Percentiles rank a stretch among this genome's conserved stretches.
Conservation (phyloP, 805 yeast genomes). For the Candida ulmi region DNA sequence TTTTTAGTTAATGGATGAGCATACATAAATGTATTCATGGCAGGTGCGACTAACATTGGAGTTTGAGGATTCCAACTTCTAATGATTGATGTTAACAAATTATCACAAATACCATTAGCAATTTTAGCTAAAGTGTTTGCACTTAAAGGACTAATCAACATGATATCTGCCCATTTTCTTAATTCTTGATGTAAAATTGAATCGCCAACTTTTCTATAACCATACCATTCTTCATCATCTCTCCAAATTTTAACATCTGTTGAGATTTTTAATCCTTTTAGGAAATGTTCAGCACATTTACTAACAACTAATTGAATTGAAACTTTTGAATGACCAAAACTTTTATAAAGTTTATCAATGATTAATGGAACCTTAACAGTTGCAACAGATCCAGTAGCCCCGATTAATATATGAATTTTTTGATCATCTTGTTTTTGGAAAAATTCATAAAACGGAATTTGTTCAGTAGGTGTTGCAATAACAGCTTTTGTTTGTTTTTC, state of each 20-base stretch:
- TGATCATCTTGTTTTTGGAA: conserved; percentile 71
- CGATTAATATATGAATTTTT: conserved; percentile 81
- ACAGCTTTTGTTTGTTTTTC: conserved; percentile 41
- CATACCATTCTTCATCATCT: conserved; percentile 74
- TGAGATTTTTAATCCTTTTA: conserved; percentile 56
- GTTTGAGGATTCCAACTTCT: conserved; percentile 75
- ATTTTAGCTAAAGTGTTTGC: conserved; percentile 77
- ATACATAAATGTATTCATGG: conserved; percentile 83
- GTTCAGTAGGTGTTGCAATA: conserved; percentile 55
- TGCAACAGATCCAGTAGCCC: conserved; percentile 96
- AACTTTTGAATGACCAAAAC: conserved; percentile 67
- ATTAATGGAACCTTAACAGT: conserved; percentile 89
- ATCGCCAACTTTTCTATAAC: conserved; percentile 51
- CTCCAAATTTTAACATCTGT: conserved; percentile 80
- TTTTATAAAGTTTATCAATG: conserved; percentile 77
- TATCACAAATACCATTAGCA: conserved; percentile 73
- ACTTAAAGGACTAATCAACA: conserved; percentile 70
- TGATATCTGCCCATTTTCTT: conserved; percentile 80
- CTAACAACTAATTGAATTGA: conserved; percentile 85
- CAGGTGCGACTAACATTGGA: conserved; percentile 74
- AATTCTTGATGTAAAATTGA: conserved; percentile 75
- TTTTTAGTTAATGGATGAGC: conserved; percentile 74
- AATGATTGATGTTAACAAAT: conserved; percentile 64
- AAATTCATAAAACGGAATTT: conserved; percentile 70
- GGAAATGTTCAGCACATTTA: conserved; percentile 66